Base-by-base conservation (phyloP, 345 rosid species). In the Heritiera fomes region DNA sequence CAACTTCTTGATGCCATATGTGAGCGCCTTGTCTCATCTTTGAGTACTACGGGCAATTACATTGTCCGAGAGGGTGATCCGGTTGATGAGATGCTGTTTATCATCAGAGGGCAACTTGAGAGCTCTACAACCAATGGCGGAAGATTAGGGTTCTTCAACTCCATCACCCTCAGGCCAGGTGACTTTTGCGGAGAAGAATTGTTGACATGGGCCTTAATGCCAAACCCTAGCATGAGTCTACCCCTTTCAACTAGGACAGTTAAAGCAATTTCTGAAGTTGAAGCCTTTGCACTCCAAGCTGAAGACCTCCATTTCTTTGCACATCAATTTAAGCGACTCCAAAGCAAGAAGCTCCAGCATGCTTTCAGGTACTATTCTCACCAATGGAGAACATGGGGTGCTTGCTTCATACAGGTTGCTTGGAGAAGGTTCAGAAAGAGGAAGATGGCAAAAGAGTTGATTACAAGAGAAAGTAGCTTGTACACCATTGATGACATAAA, bases 1-100 rank as follows among this genome's bases (percentile, higher is more conserved):
- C 99, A 94, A 81, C 94, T 96, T 80, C 95, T 96, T 8, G 97
- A 96, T 32, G 99, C 98, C n/a, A 92, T 92, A 78, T 96, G 99
- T 2, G 97, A 89, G 61, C 87, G 97, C 17, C 93, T 96, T 0
- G 90, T 90, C 46, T 90, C 95, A 17, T 92, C 92, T 0, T 75
- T 94, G 88, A 90, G 90, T 77, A 96, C 94, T 1, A 82, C 88
- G 2, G 97, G 92, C 45, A 94, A 94, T 8, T 91, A 83, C 77
- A 86, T 91, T 45, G 83, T 92, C 76, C 88, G 90, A 74, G 98
- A 96, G 78, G 99, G 91, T 1, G 98, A 96, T 79, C 99, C 94
- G 0, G 98, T 92, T 3, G 85, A 92, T 30, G 98, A 96, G 84
- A 96, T 96, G 95, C 60, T 96, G 28, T 94, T 96, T 79, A 87